phyloP scores from a whole-genome alignment of 1,284 basidiomycete genomes.

The Heterobasidion irregulare region DNA sequence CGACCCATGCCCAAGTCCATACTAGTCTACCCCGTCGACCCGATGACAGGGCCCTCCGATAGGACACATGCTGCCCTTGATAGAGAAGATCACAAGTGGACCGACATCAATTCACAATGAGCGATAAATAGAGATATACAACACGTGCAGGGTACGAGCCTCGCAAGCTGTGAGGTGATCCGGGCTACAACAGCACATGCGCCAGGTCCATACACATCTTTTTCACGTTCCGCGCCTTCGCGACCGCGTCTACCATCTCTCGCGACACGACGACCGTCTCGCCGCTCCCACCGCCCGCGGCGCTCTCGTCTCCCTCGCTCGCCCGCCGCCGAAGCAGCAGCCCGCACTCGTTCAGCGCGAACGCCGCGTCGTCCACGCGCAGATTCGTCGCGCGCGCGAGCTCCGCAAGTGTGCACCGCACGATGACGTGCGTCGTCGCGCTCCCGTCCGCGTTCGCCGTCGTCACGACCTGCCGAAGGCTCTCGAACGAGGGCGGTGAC shows the following conservation, averaged over 20 bases:
- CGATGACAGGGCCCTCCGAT: no score
- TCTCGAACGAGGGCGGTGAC: conserved; percentile 1
- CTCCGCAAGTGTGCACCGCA: conserved; percentile 60
- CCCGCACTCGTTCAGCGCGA: conserved; percentile 84
- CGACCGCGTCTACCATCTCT: conserved; percentile 66
- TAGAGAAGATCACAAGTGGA: no score
- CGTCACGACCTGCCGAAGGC: conserved; percentile 46
- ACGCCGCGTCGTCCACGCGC: conserved; percentile 79
- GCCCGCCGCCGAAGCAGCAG: conserved; percentile 38
- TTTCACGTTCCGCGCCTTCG: conserved; percentile 55
- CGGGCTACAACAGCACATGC: conserved; percentile 35
- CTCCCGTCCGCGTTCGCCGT: conserved; percentile 53
- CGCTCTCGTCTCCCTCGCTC: conserved; percentile 6
- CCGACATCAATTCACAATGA: no score
- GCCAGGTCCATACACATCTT: conserved; percentile 48
- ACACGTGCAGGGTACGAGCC: no score
- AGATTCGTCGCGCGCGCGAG: conserved; percentile 78
- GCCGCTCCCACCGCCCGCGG: conserved; percentile 21
- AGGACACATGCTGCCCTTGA: no score
- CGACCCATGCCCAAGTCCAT: no score
- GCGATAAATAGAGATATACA: no score
- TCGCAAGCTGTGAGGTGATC: no score
- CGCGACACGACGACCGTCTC: conserved; percentile 55
- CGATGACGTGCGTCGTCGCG: conserved; percentile 54
- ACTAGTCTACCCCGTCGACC: no score